phyloP scores from a whole-genome alignment of 768 basidiomycete species.

The Lactifluus subvellereus region DNA sequence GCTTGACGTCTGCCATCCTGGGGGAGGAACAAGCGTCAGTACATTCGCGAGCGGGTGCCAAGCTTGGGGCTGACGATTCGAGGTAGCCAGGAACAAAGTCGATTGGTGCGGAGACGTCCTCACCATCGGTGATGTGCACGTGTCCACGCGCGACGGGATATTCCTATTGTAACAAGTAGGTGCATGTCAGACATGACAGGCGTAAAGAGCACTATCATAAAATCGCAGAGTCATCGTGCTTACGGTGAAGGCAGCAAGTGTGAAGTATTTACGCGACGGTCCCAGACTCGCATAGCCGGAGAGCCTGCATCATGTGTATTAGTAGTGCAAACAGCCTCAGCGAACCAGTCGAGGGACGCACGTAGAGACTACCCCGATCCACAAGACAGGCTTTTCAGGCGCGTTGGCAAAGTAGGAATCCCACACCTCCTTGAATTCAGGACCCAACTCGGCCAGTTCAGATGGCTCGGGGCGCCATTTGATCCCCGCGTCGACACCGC shows the following conservation, averaged over 20 bases:
- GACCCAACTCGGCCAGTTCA: conserved; percentile 27
- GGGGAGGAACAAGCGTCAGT: not conserved
- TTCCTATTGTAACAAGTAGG: not conserved
- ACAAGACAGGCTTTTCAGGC: conserved; percentile 27
- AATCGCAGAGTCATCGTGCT: not conserved
- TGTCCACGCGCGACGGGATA: conserved; percentile 26
- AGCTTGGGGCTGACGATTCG: conserved; percentile 16
- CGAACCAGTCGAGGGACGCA: conserved; percentile 9
- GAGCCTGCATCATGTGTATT: not conserved
- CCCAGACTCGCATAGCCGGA: not conserved
- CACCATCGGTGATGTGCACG: conserved; percentile 25
- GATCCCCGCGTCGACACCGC: conserved; percentile 26
- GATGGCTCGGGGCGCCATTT: conserved; percentile 25
- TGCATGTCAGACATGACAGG: not conserved
- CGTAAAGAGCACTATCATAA: not conserved
- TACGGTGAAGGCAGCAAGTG: conserved; percentile 9
- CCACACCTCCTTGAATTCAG: conserved; percentile 28
- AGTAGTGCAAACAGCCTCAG: not conserved
- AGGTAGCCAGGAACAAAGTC: conserved; percentile 28
- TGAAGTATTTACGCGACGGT: conserved; percentile 26
- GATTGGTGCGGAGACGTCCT: conserved; percentile 24
- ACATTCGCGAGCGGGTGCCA: no score
- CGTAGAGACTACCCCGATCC: conserved; percentile 14
- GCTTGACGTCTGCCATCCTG: conserved; percentile 34
- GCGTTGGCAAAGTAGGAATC: conserved; percentile 23